Base-by-base conservation (phyloP, 352 stramenopile genomes). In the Globisporangium barbulae region DNA sequence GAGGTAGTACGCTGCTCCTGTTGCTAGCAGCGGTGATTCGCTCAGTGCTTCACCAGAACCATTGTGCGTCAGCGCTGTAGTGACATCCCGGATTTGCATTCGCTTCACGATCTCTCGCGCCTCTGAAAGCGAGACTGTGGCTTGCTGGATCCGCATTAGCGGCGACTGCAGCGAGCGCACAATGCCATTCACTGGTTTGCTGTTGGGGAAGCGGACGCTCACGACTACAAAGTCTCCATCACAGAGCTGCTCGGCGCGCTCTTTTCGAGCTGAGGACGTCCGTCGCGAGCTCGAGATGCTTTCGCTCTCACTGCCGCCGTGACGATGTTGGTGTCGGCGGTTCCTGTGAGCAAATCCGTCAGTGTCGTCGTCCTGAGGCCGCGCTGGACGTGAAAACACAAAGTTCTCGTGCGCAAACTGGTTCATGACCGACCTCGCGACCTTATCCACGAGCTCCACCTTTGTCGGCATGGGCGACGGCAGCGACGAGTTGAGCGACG, bases 361-460 rank as follows among this genome's bases (percentile, higher is more conserved):
- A 7, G 3, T 22, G 9, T 48, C 21, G 35, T 15, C 5, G n/a
- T 54, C 52, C 0, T 33, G 12, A 6, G 19, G 28, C 5, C 52
- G 48, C 21, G 7, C 63, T 49, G 83, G 78, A 0, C 75, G 71
- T 21, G 83, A 89, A 56, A 88, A 91, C 21, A 89, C 81, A 54
- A 87, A 91, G 45, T 91, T 88, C 6, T 89, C 78, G 42, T 85
- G 78, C 3, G 84, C 65, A 33, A 82, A 75, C 19, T 88, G 78
- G 21, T 76, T 84, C 64, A 85, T 70, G 1, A 70, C 71, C 53
- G 79, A 70, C 7, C 50, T 64, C 0, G 68, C 55, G 0, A 60
- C 59, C 7, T 35, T 37, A 12, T 73, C 60, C 21, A 49, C 62
- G 21, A 67, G 48, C 49, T n/a, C 2, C 59, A 53, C 50, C 37